phyloP scores from a whole-genome alignment of 768 basidiomycete genomes.

The Lactarius quietus region DNA sequence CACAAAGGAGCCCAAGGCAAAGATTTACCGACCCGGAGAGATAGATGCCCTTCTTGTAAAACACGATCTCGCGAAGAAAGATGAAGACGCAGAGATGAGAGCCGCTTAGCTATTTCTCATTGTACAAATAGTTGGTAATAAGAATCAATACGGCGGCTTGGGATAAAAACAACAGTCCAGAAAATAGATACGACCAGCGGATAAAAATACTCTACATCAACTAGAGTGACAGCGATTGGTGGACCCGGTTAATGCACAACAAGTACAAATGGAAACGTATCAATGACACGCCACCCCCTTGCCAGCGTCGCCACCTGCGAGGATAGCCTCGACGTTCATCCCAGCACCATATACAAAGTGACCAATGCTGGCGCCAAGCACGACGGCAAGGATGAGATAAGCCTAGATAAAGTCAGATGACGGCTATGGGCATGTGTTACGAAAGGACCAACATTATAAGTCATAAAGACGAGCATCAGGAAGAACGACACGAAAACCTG shows the following conservation, averaged over 20 bases:
- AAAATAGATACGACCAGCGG: background rate
- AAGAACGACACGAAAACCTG: slow-evolving; percentile 80
- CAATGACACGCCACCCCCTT: slow-evolving; percentile 84
- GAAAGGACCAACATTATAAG: slow-evolving; percentile 74
- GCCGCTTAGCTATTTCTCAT: slow-evolving; percentile 34
- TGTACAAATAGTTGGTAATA: slow-evolving; percentile 15
- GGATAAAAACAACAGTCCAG: background rate
- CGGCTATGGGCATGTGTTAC: background rate
- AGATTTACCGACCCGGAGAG: slow-evolving; percentile 87
- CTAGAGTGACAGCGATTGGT: background rate
- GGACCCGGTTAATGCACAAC: background rate
- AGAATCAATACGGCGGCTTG: background rate
- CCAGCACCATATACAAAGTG: slow-evolving; percentile 72
- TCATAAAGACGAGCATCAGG: slow-evolving; percentile 96
- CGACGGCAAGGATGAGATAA: slow-evolving; percentile 79
- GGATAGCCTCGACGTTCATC: slow-evolving; percentile 59
- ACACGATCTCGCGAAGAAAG: slow-evolving; percentile 84
- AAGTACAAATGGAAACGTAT: slow-evolving; percentile 15
- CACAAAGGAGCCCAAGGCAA: slow-evolving; percentile 78
- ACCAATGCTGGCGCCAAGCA: slow-evolving; percentile 77
- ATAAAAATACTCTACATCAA: background rate
- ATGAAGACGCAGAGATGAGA: slow-evolving; percentile 80
- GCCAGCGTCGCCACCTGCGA: slow-evolving; percentile 39
- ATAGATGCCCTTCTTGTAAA: slow-evolving; percentile 77
- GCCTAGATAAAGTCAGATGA: slow-evolving; percentile 46